Conservation (phyloP, 2,329 filamentous ascomycete genomes). For the Fusarium tjaetaba region DNA sequence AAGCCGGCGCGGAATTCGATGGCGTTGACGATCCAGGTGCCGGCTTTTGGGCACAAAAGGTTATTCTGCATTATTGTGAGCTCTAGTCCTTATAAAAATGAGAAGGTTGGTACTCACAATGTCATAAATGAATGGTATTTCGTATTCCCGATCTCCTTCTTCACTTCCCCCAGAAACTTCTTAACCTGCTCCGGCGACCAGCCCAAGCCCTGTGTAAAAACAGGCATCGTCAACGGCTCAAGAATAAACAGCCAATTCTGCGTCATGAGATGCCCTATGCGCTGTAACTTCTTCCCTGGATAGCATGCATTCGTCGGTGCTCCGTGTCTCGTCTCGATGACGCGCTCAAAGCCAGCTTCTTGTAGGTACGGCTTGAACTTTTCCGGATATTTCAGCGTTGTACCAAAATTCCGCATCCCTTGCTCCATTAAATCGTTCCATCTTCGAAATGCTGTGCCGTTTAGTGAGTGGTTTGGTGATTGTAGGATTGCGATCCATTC, state of each 20-base stretch:
- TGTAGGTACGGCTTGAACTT: slow-evolving; percentile 25
- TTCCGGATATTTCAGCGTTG: slow-evolving; percentile 29
- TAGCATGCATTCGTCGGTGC: slow-evolving; percentile 41
- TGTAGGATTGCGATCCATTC: slow-evolving; percentile 40
- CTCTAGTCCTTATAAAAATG: background rate
- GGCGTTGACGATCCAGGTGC: slow-evolving; percentile 14
- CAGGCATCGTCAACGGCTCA: slow-evolving; percentile 36
- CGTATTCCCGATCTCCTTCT: slow-evolving; percentile 33
- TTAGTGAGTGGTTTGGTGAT: slow-evolving; percentile 37
- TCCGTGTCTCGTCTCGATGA: slow-evolving; percentile 38
- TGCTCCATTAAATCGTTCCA: slow-evolving; percentile 38
- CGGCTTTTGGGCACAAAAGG: slow-evolving; percentile 32
- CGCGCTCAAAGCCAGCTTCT: slow-evolving; percentile 30
- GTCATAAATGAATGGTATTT: slow-evolving; percentile 42
- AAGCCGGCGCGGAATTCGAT: slow-evolving; percentile 14
- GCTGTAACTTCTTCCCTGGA: slow-evolving; percentile 37
- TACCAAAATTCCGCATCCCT: slow-evolving; percentile 29
- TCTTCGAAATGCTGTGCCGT: slow-evolving; percentile 27
- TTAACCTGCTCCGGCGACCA: slow-evolving; percentile 34
- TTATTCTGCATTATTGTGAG: slow-evolving; percentile 27
- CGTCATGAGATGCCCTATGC: slow-evolving; percentile 38
- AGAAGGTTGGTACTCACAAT: slow-evolving; percentile 24
- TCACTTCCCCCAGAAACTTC: slow-evolving; percentile 29
- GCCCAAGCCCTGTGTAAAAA: slow-evolving; percentile 34
- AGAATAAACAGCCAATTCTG: slow-evolving; percentile 38